Conservation (phyloP, 306 rosid genomes). For the Carpinus viminea region DNA sequence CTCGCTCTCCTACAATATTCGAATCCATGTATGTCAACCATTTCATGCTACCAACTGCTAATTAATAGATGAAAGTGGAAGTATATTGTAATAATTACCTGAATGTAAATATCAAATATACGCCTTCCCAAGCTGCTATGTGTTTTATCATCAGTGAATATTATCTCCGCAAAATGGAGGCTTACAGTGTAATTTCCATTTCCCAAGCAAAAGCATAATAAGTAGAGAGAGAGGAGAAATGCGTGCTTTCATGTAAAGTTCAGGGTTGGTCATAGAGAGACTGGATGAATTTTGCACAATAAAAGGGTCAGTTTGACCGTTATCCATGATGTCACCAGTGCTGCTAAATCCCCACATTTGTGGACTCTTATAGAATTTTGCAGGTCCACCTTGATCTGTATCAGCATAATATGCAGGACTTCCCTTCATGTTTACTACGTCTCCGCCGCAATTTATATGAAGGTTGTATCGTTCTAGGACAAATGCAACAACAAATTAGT, state of each 20-base stretch:
- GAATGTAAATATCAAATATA: slow-evolving; percentile 44
- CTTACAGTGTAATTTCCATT: slow-evolving; percentile 38
- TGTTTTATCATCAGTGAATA: slow-evolving; percentile 21
- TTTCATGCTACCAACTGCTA: neutral
- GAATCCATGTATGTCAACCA: neutral
- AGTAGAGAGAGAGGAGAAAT: slow-evolving; percentile 50
- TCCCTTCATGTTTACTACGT: slow-evolving; percentile 7
- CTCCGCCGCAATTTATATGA: slow-evolving; percentile 48
- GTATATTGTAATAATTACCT: slow-evolving; percentile 23
- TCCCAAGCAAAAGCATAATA: slow-evolving; percentile 45
- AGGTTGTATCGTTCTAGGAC: slow-evolving; percentile 25
- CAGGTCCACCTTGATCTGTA: slow-evolving; percentile 7
- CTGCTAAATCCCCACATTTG: slow-evolving; percentile 40
- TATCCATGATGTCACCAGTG: slow-evolving; percentile 35
- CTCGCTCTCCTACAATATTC: slow-evolving; percentile 30
- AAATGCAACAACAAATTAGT: neutral
- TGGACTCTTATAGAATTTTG: slow-evolving; percentile 2
- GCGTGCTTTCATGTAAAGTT: slow-evolving; percentile 46
- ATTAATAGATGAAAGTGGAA: neutral
- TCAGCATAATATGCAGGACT: slow-evolving; percentile 22
- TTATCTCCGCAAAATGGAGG: slow-evolving; percentile 48
- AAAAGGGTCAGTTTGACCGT: neutral
- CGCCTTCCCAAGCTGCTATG: slow-evolving; percentile 54
- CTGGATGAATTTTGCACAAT: slow-evolving; percentile 18
- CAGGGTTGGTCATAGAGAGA: slow-evolving; percentile 28